A percentile compares a stretch with the other conserved stretches of the same genome.
Evolutionary conservation across 2,329 filamentous ascomycete species (phyloP).

Genomic region (Achaetomium macrosporum): DNA sequence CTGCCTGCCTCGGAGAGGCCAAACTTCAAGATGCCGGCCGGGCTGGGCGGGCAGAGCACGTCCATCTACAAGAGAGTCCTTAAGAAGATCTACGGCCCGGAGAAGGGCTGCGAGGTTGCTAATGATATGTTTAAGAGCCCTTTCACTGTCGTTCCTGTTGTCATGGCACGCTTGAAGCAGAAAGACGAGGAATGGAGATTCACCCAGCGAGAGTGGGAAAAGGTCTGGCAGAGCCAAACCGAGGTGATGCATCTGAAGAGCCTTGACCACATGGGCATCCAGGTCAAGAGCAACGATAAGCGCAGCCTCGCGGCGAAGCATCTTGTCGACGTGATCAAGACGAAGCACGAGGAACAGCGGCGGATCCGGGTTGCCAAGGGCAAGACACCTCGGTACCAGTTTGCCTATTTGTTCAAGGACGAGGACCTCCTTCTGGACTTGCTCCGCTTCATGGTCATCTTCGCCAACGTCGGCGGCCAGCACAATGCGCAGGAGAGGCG

Average conservation of each 20-base stretch:
- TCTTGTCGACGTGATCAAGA: constrained; percentile 83
- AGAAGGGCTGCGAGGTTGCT: constrained; percentile 78
- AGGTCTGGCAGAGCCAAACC: constrained; percentile 95
- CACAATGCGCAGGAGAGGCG: constrained; percentile 68
- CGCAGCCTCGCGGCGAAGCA: constrained; percentile 85
- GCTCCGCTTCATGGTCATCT: constrained; percentile 58
- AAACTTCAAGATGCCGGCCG: constrained; percentile 71
- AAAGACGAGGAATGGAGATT: constrained; percentile 98
- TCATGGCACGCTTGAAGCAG: constrained; percentile 84
- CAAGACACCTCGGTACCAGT: constrained; percentile 63
- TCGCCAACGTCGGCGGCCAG: constrained; percentile 61
- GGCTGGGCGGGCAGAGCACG: constrained; percentile 86
- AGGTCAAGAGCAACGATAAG: constrained; percentile 85
- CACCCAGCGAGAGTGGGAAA: constrained; percentile 92
- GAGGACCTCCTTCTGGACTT: constrained; percentile 60
- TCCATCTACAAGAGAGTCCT: constrained; percentile 96
- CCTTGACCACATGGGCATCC: constrained; percentile 91
- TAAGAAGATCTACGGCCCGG: constrained; percentile 91
- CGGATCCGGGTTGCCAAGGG: constrained; percentile 60
- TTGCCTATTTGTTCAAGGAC: constrained; percentile 68
- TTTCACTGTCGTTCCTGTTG: constrained; percentile 79
- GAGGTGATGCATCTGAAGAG: constrained; percentile 93
- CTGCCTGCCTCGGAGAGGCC: constrained; percentile 68
- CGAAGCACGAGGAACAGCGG: constrained; percentile 85
- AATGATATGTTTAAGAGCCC: constrained; percentile 80